Evolutionary conservation across 352 stramenopile species (phyloP).

Genomic region (Peronospora belbahrii): DNA sequence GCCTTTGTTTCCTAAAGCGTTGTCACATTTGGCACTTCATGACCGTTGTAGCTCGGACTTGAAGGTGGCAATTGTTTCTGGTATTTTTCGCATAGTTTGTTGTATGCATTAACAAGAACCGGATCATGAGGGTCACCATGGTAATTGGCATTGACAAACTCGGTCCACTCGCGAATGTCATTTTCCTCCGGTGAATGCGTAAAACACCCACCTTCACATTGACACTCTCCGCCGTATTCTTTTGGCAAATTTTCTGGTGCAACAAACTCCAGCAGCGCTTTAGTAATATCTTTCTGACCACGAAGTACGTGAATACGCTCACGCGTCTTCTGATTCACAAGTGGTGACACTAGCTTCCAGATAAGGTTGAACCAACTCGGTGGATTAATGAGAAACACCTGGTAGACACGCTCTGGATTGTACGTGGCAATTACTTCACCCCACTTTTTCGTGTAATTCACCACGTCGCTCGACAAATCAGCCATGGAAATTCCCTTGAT

Average conservation of each 20-base stretch:
- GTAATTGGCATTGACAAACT: constrained; percentile 41
- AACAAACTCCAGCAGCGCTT: constrained; percentile 61
- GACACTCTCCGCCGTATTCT: constrained; percentile 56
- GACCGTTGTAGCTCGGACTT: neutral
- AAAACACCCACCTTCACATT: constrained; percentile 51
- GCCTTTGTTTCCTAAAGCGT: neutral
- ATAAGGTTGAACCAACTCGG: constrained; percentile 74
- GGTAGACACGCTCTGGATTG: constrained; percentile 66
- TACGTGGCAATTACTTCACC: constrained; percentile 54
- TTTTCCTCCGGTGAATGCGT: constrained; percentile 59
- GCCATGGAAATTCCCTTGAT: constrained; percentile 70
- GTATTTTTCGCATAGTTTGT: constrained; percentile 45
- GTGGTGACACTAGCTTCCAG: constrained; percentile 66
- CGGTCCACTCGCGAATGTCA: constrained; percentile 53
- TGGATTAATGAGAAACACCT: constrained; percentile 69
- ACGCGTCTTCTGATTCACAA: constrained; percentile 65
- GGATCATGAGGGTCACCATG: constrained; percentile 21
- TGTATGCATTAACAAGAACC: constrained; percentile 30
- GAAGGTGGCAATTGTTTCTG: constrained; percentile 27
- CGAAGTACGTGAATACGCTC: constrained; percentile 62
- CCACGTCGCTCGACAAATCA: constrained; percentile 59
- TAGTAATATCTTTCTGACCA: constrained; percentile 62
- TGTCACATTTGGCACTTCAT: constrained; percentile 5
- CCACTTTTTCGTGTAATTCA: constrained; percentile 63
- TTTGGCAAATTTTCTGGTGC: constrained; percentile 51